Conservation (phyloP, 2,329 filamentous ascomycete genomes). For the Hypoxylon sp. region DNA sequence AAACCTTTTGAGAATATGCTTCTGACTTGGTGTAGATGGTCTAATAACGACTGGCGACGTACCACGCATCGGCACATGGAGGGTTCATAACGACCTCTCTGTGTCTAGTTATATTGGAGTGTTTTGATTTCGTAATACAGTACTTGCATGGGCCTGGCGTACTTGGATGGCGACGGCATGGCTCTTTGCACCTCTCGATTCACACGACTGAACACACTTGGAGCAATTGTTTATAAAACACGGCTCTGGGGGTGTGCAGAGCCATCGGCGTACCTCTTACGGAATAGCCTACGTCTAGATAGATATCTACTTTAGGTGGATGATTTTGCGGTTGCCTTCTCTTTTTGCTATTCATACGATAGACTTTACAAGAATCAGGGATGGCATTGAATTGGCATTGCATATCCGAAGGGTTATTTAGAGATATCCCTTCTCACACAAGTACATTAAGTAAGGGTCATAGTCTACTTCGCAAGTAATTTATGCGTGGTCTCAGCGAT, state of each 20-base stretch:
- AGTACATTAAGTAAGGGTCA: slow-evolving; percentile 1
- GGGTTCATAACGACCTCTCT: too few relatives aligned
- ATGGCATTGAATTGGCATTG: slow-evolving; percentile 31
- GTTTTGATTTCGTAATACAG: slow-evolving; percentile 24
- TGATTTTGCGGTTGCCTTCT: slow-evolving; percentile 13
- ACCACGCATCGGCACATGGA: too few relatives aligned
- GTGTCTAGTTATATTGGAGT: slow-evolving; percentile 12
- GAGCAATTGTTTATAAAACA: background rate
- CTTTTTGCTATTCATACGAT: slow-evolving; percentile 24
- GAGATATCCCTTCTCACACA: slow-evolving; percentile 23
- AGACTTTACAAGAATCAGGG: slow-evolving; percentile 22
- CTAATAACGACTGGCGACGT: slow-evolving; percentile 48
- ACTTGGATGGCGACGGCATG: slow-evolving; percentile 34
- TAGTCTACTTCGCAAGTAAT: slow-evolving; percentile 4
- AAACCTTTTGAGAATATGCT: too few relatives aligned
- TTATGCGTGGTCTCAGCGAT: slow-evolving; percentile 4
- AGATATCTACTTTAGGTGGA: slow-evolving; percentile 8
- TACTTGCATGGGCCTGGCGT: slow-evolving; percentile 36
- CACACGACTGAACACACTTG: slow-evolving; percentile 4
- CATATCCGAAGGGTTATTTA: slow-evolving; percentile 26
- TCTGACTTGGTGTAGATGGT: slow-evolving; percentile 48
- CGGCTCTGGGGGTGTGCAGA: slow-evolving; percentile 1
- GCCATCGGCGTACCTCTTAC: slow-evolving; percentile 16
- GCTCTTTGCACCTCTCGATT: slow-evolving; percentile 21
- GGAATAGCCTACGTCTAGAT: slow-evolving; percentile 15